Percentiles rank a stretch among this genome's conserved stretches.
These are phyloP conservation scores for Xylogone sp. DNA, from an alignment of 2,329 filamentous ascomycete genomes.

Conservation along the genomic window DNA sequence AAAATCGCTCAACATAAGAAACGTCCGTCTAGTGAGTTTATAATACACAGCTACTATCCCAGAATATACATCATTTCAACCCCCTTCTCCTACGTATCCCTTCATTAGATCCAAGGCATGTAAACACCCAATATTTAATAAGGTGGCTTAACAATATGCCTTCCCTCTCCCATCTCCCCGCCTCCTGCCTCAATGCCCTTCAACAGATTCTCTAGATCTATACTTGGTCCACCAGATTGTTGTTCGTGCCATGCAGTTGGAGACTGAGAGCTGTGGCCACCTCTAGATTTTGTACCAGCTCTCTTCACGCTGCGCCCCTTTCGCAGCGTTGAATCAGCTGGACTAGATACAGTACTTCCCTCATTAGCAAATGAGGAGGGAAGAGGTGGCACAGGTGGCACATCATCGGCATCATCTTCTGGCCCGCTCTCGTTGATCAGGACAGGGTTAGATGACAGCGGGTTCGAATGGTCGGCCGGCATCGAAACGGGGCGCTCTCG, in stretches of 20 bases:
- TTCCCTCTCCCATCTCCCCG: slow-evolving; percentile 15
- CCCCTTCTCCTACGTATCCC: too few relatives aligned
- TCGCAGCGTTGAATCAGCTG: slow-evolving; percentile 7
- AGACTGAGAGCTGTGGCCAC: slow-evolving; percentile 11
- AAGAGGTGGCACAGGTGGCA: slow-evolving; percentile 27
- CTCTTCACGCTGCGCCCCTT: slow-evolving; percentile 18
- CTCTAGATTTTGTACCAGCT: slow-evolving; percentile 11
- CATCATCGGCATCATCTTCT: slow-evolving; percentile 17
- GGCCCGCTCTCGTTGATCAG: not conserved
- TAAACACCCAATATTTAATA: slow-evolving; percentile 27
- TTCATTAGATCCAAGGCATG: too few relatives aligned
- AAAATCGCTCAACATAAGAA: too few relatives aligned
- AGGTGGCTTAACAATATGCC: slow-evolving; percentile 21
- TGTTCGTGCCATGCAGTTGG: slow-evolving; percentile 20
- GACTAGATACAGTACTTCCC: slow-evolving; percentile 10
- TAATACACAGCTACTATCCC: too few relatives aligned
- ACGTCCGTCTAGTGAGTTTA: too few relatives aligned
- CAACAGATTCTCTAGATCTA: slow-evolving; percentile 25
- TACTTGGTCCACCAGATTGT: slow-evolving; percentile 1
- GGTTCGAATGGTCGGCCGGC: slow-evolving; percentile 16
- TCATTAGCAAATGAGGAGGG: slow-evolving; percentile 19
- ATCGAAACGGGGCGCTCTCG: slow-evolving; percentile 17
- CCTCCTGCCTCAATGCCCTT: slow-evolving; percentile 24
- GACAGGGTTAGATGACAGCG: slow-evolving; percentile 20
- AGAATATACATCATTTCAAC: too few relatives aligned